Evolutionary conservation across 2,329 filamentous ascomycete genomes (phyloP).

Genomic region (Colletotrichum magnum): DNA sequence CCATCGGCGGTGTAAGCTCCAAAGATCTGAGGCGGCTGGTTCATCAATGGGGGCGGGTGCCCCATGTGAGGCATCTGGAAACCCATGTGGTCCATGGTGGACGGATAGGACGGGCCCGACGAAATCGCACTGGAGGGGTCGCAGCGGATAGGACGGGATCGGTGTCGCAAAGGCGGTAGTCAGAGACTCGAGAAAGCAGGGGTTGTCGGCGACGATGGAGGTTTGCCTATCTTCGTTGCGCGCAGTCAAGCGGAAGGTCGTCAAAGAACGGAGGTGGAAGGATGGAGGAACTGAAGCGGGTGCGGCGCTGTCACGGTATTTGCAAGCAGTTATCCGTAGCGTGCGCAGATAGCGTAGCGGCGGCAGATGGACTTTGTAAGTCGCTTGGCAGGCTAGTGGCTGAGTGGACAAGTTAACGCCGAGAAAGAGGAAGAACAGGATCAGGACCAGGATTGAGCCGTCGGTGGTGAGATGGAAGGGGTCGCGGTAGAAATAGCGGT

Average conservation of each 20-base stretch:
- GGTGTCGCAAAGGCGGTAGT: not conserved
- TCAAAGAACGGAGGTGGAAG: constrained; percentile 4
- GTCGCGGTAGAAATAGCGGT: constrained; percentile 14
- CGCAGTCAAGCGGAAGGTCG: constrained; percentile 6
- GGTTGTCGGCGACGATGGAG: not conserved
- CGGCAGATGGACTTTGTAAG: constrained; percentile 27
- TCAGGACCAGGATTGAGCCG: not conserved
- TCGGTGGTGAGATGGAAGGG: not conserved
- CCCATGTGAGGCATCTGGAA: constrained; percentile 72
- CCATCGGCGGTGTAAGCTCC: constrained; percentile 73
- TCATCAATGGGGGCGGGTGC: constrained; percentile 70
- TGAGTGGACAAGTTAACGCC: constrained; percentile 35
- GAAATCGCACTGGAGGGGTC: constrained; percentile 2
- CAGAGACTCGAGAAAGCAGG: constrained; percentile 9
- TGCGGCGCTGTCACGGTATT: constrained; percentile 28
- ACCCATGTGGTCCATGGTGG: constrained; percentile 66
- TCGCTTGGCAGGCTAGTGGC: constrained; percentile 36
- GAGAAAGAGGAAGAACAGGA: not conserved
- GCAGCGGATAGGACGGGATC: not conserved
- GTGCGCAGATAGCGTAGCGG: constrained; percentile 24
- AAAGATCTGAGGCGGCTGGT: constrained; percentile 79
- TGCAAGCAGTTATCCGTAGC: constrained; percentile 26
- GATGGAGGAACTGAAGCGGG: constrained; percentile 4
- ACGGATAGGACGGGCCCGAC: constrained; percentile 7
- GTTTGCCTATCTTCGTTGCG: not conserved